These are phyloP conservation scores for Logfia minima DNA, from an alignment of 129 eudicot genomes.

Conservation along the genomic window DNA sequence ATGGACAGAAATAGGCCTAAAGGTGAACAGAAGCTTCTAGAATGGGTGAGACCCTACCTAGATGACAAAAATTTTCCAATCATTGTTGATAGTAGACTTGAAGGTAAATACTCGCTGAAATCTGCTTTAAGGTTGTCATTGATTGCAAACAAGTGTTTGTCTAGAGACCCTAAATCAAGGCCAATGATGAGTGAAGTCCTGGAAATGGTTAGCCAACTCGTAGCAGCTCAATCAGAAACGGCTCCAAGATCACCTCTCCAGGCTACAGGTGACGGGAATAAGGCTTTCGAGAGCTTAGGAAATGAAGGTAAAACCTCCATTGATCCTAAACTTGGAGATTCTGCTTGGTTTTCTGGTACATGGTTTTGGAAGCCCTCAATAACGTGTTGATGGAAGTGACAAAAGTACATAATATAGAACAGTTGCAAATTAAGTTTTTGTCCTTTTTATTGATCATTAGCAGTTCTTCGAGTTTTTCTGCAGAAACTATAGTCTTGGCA, in stretches of 20 bases:
- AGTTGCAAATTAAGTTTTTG: neutral
- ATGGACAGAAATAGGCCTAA: slow-evolving; percentile 63
- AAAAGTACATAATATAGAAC: slow-evolving; percentile 13
- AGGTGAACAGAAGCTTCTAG: slow-evolving; percentile 71
- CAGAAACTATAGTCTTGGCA: neutral
- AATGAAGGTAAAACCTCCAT: slow-evolving; percentile 34
- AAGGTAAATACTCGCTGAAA: slow-evolving; percentile 39
- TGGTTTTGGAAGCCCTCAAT: slow-evolving; percentile 53
- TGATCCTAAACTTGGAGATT: slow-evolving; percentile 39
- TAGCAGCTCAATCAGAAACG: slow-evolving; percentile 26
- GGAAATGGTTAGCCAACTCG: slow-evolving; percentile 55
- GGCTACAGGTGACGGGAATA: slow-evolving; percentile 18
- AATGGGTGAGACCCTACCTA: slow-evolving; percentile 74
- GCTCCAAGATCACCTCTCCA: slow-evolving; percentile 37
- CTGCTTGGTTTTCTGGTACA: slow-evolving; percentile 54
- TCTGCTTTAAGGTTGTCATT: slow-evolving; percentile 64
- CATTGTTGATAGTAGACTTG: slow-evolving; percentile 69
- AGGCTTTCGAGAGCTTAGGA: neutral
- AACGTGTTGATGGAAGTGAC: slow-evolving; percentile 42
- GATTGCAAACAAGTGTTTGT: slow-evolving; percentile 69
- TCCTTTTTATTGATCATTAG: neutral
- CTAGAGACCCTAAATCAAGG: slow-evolving; percentile 55
- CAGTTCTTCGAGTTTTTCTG: neutral
- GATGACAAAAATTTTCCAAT: slow-evolving; percentile 53
- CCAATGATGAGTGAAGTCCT: slow-evolving; percentile 79